Base-by-base conservation (phyloP, 2,329 filamentous ascomycete genomes). In the Trichoderma sp. region DNA sequence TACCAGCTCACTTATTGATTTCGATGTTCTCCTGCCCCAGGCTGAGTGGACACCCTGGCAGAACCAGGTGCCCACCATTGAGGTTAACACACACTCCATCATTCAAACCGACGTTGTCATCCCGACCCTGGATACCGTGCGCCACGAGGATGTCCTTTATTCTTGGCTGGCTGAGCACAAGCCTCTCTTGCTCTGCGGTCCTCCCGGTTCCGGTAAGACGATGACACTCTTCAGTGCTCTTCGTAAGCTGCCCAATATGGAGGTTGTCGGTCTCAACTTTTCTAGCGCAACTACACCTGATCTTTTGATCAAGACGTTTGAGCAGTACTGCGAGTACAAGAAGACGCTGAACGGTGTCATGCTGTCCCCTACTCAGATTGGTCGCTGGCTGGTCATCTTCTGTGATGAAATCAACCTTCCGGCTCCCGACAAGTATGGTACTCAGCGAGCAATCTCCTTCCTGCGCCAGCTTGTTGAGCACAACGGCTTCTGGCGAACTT, bases 401-500 rank as follows among this genome's bases (percentile, higher is more conserved):
- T 99, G 96, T 78, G 96, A 99, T 80, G 96, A 99, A 81, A 99
- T 99, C 84, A 99, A 99, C 82, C 87, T 99, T 86, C 96, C 96
- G 7, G 95, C 96, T 5, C 96, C 96, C 4, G 96, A 99, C 83
- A 95, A 94, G 78, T 99, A 99, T 80, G 95, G 95, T 70, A 99
- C 97, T 2, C 96, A 99, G 81, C 91, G 96, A 74, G 96, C 96
- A 39, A 99, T 99, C 75, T 97, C 96, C 6, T 99, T 99, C 88
- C 83, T 99, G 75, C 91, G 97, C 76, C 96, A 99, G 81, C 90
- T 99, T 74, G 95, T 99, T 63, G 96, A 99, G 81, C 96, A 99
- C 79, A 98, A 98, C 77, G 96, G 96, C 34, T 99, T 99, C 88
- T 99, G 97, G 97, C 90, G 95, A 76, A 97, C 97, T 0, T 93